Evolutionary conservation across 805 yeast genomes (phyloP).

Genomic region (Yamadazyma laniorum): DNA sequence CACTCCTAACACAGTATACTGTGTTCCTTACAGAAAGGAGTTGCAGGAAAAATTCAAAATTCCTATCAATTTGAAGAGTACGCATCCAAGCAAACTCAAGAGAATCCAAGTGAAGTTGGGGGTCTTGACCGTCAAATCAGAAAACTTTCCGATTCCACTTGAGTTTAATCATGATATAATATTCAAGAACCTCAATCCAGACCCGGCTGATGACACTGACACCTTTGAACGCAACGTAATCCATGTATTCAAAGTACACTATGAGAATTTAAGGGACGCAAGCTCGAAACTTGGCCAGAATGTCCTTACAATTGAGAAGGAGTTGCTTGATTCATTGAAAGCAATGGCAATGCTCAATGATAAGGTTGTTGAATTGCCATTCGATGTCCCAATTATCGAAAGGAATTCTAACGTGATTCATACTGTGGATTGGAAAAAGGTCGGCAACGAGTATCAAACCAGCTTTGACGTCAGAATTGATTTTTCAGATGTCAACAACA

Average conservation of each 20-base stretch:
- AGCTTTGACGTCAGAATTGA: neutral
- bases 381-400: neutral
- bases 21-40: slow-evolving; percentile 20
- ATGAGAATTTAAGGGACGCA: slow-evolving; percentile 18
- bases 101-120: slow-evolving; percentile 25
- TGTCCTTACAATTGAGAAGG: slow-evolving; percentile 27
- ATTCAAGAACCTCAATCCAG: slow-evolving; percentile 19
- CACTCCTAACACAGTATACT: slow-evolving; percentile 19
- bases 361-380: slow-evolving; percentile 13
- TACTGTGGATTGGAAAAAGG: neutral
- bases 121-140: slow-evolving; percentile 29
- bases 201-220: slow-evolving; percentile 19
- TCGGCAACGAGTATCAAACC: slow-evolving; percentile 2
- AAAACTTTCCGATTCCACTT: slow-evolving; percentile 34
- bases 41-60: neutral
- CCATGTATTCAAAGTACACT: slow-evolving; percentile 19
- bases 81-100: slow-evolving; percentile 21
- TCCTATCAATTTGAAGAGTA: slow-evolving; percentile 4
- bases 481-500: neutral
- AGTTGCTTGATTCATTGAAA: slow-evolving; percentile 28
- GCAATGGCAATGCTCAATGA: slow-evolving; percentile 25
- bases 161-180: slow-evolving; percentile 37
- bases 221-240: slow-evolving; percentile 22
- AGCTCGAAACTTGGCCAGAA: slow-evolving; percentile 20
- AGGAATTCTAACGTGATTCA: neutral